Evolutionary conservation across 2,329 filamentous ascomycete species (phyloP).

Genomic region (Aspergillus sp.): DNA sequence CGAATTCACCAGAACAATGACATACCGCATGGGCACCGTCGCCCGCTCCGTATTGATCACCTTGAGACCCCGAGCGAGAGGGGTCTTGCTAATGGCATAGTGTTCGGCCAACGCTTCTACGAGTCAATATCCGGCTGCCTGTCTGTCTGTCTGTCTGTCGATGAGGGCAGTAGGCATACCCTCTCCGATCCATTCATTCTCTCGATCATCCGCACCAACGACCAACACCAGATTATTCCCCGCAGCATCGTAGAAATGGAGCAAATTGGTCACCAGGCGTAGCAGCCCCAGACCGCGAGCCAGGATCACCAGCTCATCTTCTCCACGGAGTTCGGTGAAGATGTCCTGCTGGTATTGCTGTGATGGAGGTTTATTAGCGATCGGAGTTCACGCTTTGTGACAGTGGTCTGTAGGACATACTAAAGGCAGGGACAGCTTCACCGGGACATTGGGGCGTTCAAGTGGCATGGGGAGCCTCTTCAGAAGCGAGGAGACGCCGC

Average conservation of each 20-base stretch:
- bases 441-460: constrained; percentile 40
- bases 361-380: constrained; percentile 11
- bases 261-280: constrained; percentile 85
- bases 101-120: constrained; percentile 73
- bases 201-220: constrained; percentile 80
- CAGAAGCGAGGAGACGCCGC: constrained; percentile 11
- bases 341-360: constrained; percentile 87
- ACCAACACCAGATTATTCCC: constrained; percentile 88
- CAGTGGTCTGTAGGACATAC: constrained; percentile 26
- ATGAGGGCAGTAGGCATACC: constrained; percentile 22
- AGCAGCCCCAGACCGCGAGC: constrained; percentile 87
- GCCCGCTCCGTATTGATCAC: constrained; percentile 93
- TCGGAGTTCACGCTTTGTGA: neutral
- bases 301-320: constrained; percentile 90
- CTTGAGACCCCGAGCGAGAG: constrained; percentile 74
- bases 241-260: constrained; percentile 93
- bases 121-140: constrained; percentile 6
- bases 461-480: constrained; percentile 34
- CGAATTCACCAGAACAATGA: constrained; percentile 1
- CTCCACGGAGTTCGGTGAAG: constrained; percentile 77
- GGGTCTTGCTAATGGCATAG: constrained; percentile 76
- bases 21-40: constrained; percentile 61
- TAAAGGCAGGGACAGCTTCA: constrained; percentile 57
- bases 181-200: constrained; percentile 96
- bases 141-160: too few relatives aligned